phyloP scores from a whole-genome alignment of 352 stramenopile genomes.

The Globisporangium yorkense region DNA sequence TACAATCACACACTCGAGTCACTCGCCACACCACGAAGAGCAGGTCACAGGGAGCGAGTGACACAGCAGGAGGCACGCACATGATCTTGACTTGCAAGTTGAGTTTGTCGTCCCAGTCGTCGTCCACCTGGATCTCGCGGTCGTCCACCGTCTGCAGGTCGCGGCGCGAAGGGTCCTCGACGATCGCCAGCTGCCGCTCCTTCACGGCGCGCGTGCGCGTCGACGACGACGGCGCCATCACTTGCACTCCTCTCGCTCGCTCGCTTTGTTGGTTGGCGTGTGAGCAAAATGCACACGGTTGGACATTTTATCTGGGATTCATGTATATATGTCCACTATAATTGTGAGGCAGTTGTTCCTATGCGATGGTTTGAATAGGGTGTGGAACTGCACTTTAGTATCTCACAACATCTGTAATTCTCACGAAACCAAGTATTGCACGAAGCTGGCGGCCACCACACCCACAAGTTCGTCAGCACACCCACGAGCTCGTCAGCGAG shows the following conservation, averaged over 20 bases:
- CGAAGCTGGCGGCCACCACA: too few relatives aligned
- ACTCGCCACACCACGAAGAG: background rate
- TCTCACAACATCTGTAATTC: background rate
- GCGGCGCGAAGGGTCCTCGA: conserved; percentile 28
- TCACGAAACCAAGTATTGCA: too few relatives aligned
- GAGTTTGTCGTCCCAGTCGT: conserved; percentile 76
- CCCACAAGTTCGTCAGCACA: too few relatives aligned
- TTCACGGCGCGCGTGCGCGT: conserved; percentile 50
- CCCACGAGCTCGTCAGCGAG: too few relatives aligned
- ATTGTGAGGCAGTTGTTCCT: background rate
- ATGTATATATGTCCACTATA: background rate
- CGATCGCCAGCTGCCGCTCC: conserved; percentile 63
- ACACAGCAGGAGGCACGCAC: conserved; percentile 18
- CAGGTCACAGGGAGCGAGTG: too few relatives aligned
- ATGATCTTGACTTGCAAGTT: conserved; percentile 83
- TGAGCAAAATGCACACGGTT: background rate
- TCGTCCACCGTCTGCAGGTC: conserved; percentile 38
- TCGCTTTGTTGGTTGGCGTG: background rate
- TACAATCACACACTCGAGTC: background rate
- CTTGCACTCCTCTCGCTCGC: background rate
- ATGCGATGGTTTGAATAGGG: background rate
- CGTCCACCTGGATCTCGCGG: conserved; percentile 65
- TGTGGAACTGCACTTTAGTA: background rate
- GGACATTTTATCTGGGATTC: background rate
- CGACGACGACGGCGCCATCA: conserved; percentile 12